These are phyloP conservation scores for Alternaria ethzedia DNA, from an alignment of 2,329 filamentous ascomycete species.

Conservation along the genomic window DNA sequence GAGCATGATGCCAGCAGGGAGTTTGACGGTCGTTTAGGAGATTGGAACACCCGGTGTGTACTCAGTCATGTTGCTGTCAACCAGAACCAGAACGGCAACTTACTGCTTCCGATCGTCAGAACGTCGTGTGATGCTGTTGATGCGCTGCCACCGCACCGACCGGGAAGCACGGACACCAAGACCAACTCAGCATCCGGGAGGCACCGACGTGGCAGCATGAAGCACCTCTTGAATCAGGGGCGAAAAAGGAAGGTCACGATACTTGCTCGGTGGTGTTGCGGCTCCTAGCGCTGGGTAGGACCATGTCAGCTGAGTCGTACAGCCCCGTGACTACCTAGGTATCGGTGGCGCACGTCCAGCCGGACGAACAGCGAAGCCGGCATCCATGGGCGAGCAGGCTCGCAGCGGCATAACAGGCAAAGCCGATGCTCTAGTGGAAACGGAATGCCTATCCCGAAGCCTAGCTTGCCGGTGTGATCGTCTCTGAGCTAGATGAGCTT, in stretches of 20 bases:
- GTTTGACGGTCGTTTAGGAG: too few species aligned
- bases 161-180: slow-evolving; percentile 4
- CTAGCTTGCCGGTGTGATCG: slow-evolving; percentile 14
- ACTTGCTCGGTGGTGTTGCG: slow-evolving; percentile 34
- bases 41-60: neutral
- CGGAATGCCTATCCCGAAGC: slow-evolving; percentile 7
- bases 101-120: neutral
- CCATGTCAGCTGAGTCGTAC: slow-evolving; percentile 30
- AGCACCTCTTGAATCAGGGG: slow-evolving; percentile 18
- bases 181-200: slow-evolving; percentile 6
- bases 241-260: slow-evolving; percentile 43
- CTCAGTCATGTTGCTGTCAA: neutral
- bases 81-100: neutral
- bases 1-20: neutral
- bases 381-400: slow-evolving; percentile 23
- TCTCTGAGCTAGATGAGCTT: slow-evolving; percentile 17
- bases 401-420: slow-evolving; percentile 22
- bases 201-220: slow-evolving; percentile 11
- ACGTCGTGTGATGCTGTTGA: slow-evolving; percentile 9
- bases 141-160: slow-evolving; percentile 5
- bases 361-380: slow-evolving; percentile 17
- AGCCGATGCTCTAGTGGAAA: slow-evolving; percentile 22
- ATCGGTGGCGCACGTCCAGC: slow-evolving; percentile 13
- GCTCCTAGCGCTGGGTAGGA: slow-evolving; percentile 29
- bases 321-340: slow-evolving; percentile 41